Percentiles rank a stretch among this genome's conserved stretches.
phyloP scores from a whole-genome alignment of 768 basidiomycete genomes.

The Fomitopsis pulvina region DNA sequence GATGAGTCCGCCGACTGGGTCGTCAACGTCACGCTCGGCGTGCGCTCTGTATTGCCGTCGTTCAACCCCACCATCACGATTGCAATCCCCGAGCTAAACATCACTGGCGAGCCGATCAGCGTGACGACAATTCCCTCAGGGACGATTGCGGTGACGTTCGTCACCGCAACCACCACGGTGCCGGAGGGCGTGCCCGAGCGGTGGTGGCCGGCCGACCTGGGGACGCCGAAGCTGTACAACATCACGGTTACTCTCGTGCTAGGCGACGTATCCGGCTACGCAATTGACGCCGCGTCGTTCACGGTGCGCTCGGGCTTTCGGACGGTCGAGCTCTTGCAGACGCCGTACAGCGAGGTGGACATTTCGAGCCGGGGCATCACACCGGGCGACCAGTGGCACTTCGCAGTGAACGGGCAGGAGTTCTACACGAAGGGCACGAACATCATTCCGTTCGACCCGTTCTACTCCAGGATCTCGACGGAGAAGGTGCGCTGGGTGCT shows the following conservation, averaged over 20 bases:
- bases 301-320: conserved; percentile 49
- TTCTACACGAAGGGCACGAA: conserved; percentile 53
- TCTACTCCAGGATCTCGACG: conserved; percentile 44
- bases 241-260: conserved; percentile 36
- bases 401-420: conserved; percentile 49
- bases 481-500: conserved; percentile 49
- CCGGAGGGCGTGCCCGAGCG: conserved; percentile 39
- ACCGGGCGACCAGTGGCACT: conserved; percentile 57
- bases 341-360: conserved; percentile 39
- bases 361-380: conserved; percentile 41
- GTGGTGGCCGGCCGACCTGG: conserved; percentile 53
- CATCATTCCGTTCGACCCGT: conserved; percentile 56
- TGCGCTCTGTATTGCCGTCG: conserved; percentile 36
- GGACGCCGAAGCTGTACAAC: conserved; percentile 48
- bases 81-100: conserved; percentile 39
- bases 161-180: conserved; percentile 38
- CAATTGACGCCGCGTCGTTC: conserved; percentile 21
- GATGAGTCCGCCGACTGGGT: conserved; percentile 47
- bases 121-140: conserved; percentile 17
- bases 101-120: conserved; percentile 31
- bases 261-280: conserved; percentile 2
- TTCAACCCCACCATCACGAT: conserved; percentile 33
- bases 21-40: conserved; percentile 44
- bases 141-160: conserved; percentile 30
- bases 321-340: conserved; percentile 48